Percentiles rank a stretch among this genome's conserved stretches.
phyloP scores from a whole-genome alignment of 164 flowering plant species.

The Magnolia sinica region DNA sequence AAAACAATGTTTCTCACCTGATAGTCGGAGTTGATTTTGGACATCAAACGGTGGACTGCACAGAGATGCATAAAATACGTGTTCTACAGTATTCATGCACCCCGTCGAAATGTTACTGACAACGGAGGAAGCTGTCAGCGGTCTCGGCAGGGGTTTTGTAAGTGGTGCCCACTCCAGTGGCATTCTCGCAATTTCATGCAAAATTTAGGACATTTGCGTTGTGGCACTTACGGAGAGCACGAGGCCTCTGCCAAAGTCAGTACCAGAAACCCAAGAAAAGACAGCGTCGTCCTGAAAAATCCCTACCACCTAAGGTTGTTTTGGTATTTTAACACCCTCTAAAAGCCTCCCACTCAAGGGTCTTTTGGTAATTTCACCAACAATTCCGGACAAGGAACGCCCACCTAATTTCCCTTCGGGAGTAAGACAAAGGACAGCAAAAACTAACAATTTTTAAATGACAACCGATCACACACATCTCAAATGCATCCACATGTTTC shows the following conservation, averaged over 20 bases:
- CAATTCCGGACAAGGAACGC: not conserved
- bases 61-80: no score
- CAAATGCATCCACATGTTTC: not conserved
- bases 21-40: no score
- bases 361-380: not conserved
- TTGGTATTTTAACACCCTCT: not conserved
- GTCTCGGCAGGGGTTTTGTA: no score
- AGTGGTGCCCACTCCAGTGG: not conserved
- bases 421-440: slow-evolving; percentile 13
- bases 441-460: not conserved
- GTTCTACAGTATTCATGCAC: no score
- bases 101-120: no score
- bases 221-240: not conserved
- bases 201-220: not conserved
- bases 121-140: no score
- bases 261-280: not conserved
- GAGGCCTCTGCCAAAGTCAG: no score
- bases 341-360: not conserved
- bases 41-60: no score
- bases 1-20: no score
- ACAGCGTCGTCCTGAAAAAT: not conserved
- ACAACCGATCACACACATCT: not conserved
- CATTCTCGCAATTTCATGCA: not conserved
- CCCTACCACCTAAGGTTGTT: not conserved
- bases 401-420: not conserved